Percentiles rank a stretch among this genome's conserved stretches.
Evolutionary conservation across 2,329 filamentous ascomycete species (phyloP).

Genomic region (Falciphora oryzae): DNA sequence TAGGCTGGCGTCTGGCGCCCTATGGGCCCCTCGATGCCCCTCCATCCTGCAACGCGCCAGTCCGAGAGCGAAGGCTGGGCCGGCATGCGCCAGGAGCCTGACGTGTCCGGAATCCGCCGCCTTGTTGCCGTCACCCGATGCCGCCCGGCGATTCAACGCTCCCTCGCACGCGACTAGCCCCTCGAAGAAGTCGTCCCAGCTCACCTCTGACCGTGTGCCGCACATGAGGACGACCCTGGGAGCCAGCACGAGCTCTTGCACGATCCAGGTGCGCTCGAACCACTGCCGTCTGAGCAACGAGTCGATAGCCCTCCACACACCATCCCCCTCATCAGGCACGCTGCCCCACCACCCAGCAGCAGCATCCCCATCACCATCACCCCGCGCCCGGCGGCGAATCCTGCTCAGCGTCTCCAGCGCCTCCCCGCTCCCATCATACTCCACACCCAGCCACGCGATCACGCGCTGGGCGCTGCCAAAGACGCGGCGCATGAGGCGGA

Average conservation of each 20-base stretch:
- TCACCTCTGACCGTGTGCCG: not conserved
- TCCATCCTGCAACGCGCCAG: not conserved
- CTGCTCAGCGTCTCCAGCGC: not conserved
- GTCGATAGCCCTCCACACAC: not conserved
- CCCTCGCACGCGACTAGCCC: not conserved
- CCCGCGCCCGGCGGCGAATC: no score
- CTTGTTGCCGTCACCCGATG: no score
- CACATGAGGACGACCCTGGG: not conserved
- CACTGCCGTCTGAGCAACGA: not conserved
- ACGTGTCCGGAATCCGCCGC: no score
- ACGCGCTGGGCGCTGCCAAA: not conserved
- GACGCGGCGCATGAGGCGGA: not conserved
- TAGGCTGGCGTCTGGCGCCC: not conserved
- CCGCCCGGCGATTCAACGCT: not conserved
- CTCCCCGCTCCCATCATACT: not conserved
- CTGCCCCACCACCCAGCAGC: not conserved
- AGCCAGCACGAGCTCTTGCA: conserved; percentile 1
- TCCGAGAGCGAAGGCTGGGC: not conserved
- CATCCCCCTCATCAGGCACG: no score
- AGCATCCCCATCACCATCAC: no score
- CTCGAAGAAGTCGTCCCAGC: not conserved
- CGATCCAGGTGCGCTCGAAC: conserved; percentile 2
- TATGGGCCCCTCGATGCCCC: not conserved
- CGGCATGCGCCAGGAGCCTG: not conserved
- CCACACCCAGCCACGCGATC: conserved; percentile 1